Percentiles rank a stretch among this genome's conserved stretches.
phyloP scores from a whole-genome alignment of 2,329 filamentous ascomycete genomes.

The Fusarium robinianum region DNA sequence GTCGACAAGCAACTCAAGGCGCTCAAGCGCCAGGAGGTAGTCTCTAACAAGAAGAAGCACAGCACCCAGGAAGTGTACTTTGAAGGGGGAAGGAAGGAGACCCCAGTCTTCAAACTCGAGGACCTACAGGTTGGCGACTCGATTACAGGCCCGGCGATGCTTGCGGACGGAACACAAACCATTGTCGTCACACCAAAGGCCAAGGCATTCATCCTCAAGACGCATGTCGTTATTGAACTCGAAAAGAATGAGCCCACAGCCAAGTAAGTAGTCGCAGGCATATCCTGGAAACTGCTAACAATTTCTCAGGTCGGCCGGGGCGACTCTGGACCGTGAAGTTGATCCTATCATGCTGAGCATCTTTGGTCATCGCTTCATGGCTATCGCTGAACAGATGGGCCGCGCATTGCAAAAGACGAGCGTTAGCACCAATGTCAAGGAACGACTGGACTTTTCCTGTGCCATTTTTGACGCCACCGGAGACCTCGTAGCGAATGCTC shows the following conservation, averaged over 20 bases:
- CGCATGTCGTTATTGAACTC: constrained; percentile 87
- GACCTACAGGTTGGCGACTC: constrained; percentile 73
- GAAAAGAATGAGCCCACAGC: constrained; percentile 56
- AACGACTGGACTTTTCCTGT: constrained; percentile 81
- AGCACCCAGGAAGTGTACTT: constrained; percentile 78
- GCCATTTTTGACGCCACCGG: constrained; percentile 78
- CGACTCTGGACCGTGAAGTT: constrained; percentile 51
- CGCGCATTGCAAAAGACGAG: constrained; percentile 78
- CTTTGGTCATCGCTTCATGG: constrained; percentile 84
- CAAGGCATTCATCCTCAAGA: constrained; percentile 76
- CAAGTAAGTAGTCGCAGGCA: constrained; percentile 33
- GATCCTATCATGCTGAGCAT: constrained; percentile 80
- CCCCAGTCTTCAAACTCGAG: constrained; percentile 81
- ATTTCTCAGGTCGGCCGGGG: constrained; percentile 25
- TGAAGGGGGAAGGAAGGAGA: constrained; percentile 76
- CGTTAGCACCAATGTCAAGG: constrained; percentile 81
- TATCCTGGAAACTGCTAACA: not conserved
- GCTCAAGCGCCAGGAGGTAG: constrained; percentile 63
- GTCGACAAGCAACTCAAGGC: constrained; percentile 82
- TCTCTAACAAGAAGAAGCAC: constrained; percentile 64
- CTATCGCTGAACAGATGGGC: constrained; percentile 85
- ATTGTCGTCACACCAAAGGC: constrained; percentile 85
- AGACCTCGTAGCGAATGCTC: constrained; percentile 77
- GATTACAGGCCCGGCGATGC: constrained; percentile 79
- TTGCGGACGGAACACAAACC: constrained; percentile 87